Percentiles rank a stretch among this genome's conserved stretches.
Conservation (phyloP, 2,329 filamentous ascomycete genomes). For the Knufia fluminis region DNA sequence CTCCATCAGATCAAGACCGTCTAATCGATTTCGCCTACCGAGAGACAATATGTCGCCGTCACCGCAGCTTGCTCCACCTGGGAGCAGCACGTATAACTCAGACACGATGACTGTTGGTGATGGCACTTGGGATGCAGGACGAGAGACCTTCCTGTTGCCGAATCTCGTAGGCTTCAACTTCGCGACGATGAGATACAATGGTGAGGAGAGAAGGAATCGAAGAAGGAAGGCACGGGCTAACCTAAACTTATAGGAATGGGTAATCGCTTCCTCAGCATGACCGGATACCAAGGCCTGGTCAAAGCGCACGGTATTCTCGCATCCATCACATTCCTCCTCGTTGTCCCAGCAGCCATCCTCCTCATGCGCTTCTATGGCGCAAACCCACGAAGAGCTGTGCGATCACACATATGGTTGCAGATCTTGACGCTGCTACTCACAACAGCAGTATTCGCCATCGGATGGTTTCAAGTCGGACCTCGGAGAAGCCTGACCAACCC, state of each 20-base stretch:
- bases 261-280: constrained; percentile 53
- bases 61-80: constrained; percentile 44
- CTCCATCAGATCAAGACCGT: constrained; percentile 14
- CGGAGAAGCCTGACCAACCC: constrained; percentile 54
- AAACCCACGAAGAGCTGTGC: constrained; percentile 46
- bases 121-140: constrained; percentile 54
- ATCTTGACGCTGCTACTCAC: constrained; percentile 50
- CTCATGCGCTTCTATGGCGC: constrained; percentile 52
- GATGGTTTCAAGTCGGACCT: constrained; percentile 56
- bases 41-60: constrained; percentile 29
- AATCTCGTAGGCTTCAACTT: constrained; percentile 57
- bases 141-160: constrained; percentile 55
- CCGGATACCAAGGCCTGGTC: constrained; percentile 50
- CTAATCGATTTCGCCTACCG: background rate
- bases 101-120: constrained; percentile 56
- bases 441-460: constrained; percentile 54
- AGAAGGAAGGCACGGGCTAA: constrained; percentile 11
- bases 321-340: constrained; percentile 50
- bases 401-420: constrained; percentile 55
- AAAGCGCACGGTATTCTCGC: constrained; percentile 52
- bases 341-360: constrained; percentile 52
- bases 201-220: constrained; percentile 29
- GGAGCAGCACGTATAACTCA: constrained; percentile 53
- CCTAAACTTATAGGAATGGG: constrained; percentile 47
- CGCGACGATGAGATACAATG: constrained; percentile 59